These are phyloP conservation scores for Acanthamoeba triangularis DNA, from an alignment of 208 protist species.

Conservation along the genomic window DNA sequence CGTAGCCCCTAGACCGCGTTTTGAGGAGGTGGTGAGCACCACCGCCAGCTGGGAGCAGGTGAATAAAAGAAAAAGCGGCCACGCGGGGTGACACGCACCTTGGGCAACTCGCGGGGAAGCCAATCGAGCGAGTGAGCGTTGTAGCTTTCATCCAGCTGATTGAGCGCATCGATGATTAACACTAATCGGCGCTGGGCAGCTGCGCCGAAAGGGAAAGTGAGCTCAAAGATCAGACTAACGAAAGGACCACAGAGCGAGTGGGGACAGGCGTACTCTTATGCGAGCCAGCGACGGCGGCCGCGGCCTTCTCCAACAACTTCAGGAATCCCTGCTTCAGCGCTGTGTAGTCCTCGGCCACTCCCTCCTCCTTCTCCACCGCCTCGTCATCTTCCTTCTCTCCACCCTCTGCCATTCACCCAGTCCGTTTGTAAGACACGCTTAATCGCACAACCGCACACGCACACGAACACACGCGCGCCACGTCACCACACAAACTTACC, in stretches of 20 bases:
- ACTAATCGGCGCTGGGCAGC: conserved; percentile 14
- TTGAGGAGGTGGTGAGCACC: background rate
- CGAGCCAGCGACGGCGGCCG: conserved; percentile 28
- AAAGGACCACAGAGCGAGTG: background rate
- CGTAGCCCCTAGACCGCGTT: background rate
- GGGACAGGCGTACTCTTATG: background rate
- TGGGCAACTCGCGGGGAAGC: conserved; percentile 65
- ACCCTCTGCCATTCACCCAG: background rate
- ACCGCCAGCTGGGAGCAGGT: too few species aligned
- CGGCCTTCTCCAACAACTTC: conserved; percentile 41
- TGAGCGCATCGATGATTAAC: conserved; percentile 80
- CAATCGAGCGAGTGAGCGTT: conserved; percentile 78
- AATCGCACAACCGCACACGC: background rate
- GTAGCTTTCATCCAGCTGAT: conserved; percentile 80
- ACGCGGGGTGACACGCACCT: background rate
- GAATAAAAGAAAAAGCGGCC: background rate
- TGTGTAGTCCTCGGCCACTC: conserved; percentile 64
- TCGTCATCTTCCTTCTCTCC: conserved; percentile 40
- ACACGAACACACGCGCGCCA: background rate
- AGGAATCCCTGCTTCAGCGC: conserved; percentile 73
- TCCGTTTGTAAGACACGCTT: background rate
- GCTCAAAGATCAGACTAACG: background rate
- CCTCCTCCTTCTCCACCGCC: conserved; percentile 45
- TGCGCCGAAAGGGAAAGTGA: background rate
- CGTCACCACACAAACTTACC: background rate